Percentiles rank a stretch among this genome's conserved stretches.
phyloP scores from a whole-genome alignment of 331 rosid genomes.

The Pyracantha coccinea region DNA sequence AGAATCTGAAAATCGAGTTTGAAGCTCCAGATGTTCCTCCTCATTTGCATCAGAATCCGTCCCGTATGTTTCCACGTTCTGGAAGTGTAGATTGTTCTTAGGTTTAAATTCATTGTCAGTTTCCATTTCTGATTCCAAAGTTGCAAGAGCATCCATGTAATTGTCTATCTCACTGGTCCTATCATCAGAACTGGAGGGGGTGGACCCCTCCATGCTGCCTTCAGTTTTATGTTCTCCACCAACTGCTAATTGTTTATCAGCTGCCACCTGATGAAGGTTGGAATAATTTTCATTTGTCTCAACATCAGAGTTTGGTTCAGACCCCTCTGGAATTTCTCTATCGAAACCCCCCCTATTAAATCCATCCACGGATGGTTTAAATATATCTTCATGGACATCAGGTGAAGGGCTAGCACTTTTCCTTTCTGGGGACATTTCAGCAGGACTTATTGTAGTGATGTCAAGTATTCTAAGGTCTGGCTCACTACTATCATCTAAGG shows the following conservation, averaged over 20 bases:
- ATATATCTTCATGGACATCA: constrained; percentile 30
- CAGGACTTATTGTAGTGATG: constrained; percentile 49
- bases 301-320: constrained; percentile 32
- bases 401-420: constrained; percentile 43
- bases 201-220: constrained; percentile 35
- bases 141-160: constrained; percentile 75
- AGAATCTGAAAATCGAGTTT: constrained; percentile 47
- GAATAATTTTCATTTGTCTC: constrained; percentile 31
- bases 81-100: constrained; percentile 20
- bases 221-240: constrained; percentile 40
- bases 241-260: constrained; percentile 30
- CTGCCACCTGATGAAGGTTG: constrained; percentile 21
- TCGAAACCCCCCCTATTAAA: constrained; percentile 13
- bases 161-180: constrained; percentile 72
- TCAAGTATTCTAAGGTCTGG: constrained; percentile 68
- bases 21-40: constrained; percentile 23
- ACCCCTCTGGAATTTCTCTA: constrained; percentile 30
- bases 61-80: constrained; percentile 24
- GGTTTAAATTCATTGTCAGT: constrained; percentile 46
- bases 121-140: constrained; percentile 69
- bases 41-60: constrained; percentile 43
- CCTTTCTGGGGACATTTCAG: constrained; percentile 36
- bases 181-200: constrained; percentile 44
- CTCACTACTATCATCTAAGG: constrained; percentile 39
- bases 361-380: constrained; percentile 29